Evolutionary conservation across 2,329 filamentous ascomycete genomes (phyloP), one percentile per base, ranked within the genome.

Genomic region (Neonectria ditissima): DNA sequence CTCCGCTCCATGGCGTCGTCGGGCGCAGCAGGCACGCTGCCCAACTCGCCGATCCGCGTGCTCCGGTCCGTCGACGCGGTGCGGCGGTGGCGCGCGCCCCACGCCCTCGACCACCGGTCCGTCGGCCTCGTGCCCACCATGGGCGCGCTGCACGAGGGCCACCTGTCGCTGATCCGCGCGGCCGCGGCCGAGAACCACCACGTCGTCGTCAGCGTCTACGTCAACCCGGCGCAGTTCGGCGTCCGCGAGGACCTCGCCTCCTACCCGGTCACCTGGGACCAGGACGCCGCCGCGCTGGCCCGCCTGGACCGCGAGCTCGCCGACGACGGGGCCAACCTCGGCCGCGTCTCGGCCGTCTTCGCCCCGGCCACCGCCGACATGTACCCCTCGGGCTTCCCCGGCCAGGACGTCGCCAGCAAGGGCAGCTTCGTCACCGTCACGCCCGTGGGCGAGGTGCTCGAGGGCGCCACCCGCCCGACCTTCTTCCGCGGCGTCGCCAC

Each of bases 401-500:
- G 80, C 81, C 93, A 83, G 86, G 88, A 92, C 55, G 80, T 93
- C 9, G 85, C 91, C 62, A 94, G 92, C 32, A 87, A 91, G 62
- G 96, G 96, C 14, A 95, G 91, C 61, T 99, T 98, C 74, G 91
- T 99, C 30, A 95, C 89, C 20, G 92, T 99, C 71, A 97, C 93
- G 0, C 96, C 96, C 1, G 83, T 97, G 1, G 90, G 90, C 7
- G 89, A 89, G 69, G 84, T 94, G 26, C 85, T 98, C 4, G 96
- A 99, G 81, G 96, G 96, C 16, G 86, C 87, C 5, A 93, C 90
- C 48, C 85, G 96, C 16, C 96, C 96, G 2, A 97, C 97, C 45
- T 99, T 99, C 80, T 99, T 99, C 81, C 87, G 96, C 52, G 96
- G 96, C 41, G 96, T 99, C 34, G 94, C 96, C 20, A 99, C 96